Conservation (phyloP, 805 yeast species). For the Saccharomyces eubayanus region DNA sequence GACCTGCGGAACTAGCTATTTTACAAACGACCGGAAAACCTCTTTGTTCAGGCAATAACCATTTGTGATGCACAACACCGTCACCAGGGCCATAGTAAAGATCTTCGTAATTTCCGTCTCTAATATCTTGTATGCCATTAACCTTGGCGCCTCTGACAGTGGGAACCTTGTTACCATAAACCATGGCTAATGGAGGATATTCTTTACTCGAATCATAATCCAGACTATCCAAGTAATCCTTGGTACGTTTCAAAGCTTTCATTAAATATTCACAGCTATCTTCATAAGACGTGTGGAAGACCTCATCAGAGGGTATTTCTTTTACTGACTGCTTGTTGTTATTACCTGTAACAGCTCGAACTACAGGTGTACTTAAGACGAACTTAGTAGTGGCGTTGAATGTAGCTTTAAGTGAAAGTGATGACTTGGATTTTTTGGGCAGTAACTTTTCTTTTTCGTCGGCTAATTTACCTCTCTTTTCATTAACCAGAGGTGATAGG, state of each 20-base stretch:
- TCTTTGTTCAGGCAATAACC: constrained; percentile 69
- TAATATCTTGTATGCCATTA: constrained; percentile 50
- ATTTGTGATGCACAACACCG: constrained; percentile 79
- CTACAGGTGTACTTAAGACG: constrained; percentile 8
- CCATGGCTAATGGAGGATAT: constrained; percentile 79
- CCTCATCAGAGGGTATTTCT: constrained; percentile 11
- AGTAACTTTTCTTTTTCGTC: constrained; percentile 3
- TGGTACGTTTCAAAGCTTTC: constrained; percentile 53
- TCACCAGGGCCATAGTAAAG: constrained; percentile 87
- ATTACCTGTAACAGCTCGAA: constrained; percentile 4
- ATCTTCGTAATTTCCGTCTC: constrained; percentile 63
- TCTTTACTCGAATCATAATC: constrained; percentile 42
- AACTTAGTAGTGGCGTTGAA: constrained; percentile 7
- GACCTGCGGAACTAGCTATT: constrained; percentile 59
- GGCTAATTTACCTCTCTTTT: constrained; percentile 18
- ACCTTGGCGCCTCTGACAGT: constrained; percentile 78
- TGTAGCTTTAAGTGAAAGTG: neutral
- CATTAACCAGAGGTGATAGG: constrained; percentile 61
- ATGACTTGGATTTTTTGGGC: neutral
- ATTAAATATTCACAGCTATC: constrained; percentile 59
- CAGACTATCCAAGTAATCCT: constrained; percentile 48
- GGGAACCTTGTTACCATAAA: constrained; percentile 76
- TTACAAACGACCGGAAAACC: constrained; percentile 71
- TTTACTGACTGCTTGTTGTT: constrained; percentile 2
- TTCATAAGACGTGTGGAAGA: constrained; percentile 31